Evolutionary conservation across 768 basidiomycete species (phyloP), one percentile per base, ranked within the genome.

Genomic region (Pleurotus tuber-regium): DNA sequence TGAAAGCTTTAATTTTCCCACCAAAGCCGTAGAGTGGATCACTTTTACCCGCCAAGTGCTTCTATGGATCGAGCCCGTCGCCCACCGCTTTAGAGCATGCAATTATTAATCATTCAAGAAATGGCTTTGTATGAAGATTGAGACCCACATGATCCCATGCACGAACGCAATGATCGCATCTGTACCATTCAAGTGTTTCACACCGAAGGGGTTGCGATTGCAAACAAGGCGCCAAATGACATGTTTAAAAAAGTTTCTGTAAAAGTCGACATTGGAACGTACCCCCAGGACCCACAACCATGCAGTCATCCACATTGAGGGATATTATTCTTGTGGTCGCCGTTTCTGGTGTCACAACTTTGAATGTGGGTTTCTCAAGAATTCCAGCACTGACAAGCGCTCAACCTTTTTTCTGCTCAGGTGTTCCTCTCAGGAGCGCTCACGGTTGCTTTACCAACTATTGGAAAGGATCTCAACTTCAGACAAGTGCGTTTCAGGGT

Each of bases 361-460:
- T 63, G 14, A 63, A 60, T 48, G 62, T 62, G 41, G 6, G 42
- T 52, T 18, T 12, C 14, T 16, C 7, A 26, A 12, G 4, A 35
- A 26, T 19, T 24, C 41, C 14, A 30, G 43, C 1, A 12, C 4
- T 35, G 7, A 33, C 21, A 31, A 35, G 46, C 46, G 46, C 46
- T 48, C 19, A 42, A 42, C 23, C 18, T 19, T 19, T 40, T 40
- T 40, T n/a, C n/a, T n/a, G 35, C 12, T 7, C 21, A 63, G 62
- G 60, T 63, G 11, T 64, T 62, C 19, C 46, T 64, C 2, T 48
- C 53, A 2, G 63, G 63, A n/a, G 60, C 61, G 4, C 51, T 64
- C 4, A 64, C 63, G 4, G 58, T 64, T 14, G 60, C 62, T n/a
- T 55, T 64, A 23, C 63, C 62, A 8, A 64, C 63, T 14, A 64